phyloP scores from a whole-genome alignment of 768 basidiomycete genomes.

The Rhodotorula graminis region DNA sequence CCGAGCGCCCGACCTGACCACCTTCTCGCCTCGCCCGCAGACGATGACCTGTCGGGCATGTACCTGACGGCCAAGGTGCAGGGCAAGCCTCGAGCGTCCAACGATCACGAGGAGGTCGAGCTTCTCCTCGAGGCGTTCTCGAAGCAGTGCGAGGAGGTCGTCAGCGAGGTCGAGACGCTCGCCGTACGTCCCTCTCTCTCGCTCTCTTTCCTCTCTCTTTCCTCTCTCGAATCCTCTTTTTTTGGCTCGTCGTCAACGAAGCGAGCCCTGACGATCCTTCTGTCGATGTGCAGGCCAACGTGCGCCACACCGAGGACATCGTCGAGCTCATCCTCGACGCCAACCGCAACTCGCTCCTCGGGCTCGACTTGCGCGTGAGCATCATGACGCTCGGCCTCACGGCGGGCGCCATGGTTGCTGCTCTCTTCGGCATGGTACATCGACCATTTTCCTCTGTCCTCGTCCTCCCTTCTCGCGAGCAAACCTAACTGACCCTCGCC shows the following conservation, averaged over 20 bases:
- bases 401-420: slow-evolving; percentile 79
- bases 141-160: slow-evolving; percentile 55
- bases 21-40: slow-evolving; percentile 54
- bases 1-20: too few species aligned
- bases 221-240: background rate
- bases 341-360: slow-evolving; percentile 85
- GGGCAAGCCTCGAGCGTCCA: slow-evolving; percentile 56
- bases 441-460: background rate
- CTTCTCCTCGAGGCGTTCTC: slow-evolving; percentile 87
- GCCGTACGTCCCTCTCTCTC: slow-evolving; percentile 15
- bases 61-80: slow-evolving; percentile 82
- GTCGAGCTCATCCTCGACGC: slow-evolving; percentile 94
- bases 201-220: too few species aligned
- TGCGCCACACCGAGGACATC: slow-evolving; percentile 96
- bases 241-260: background rate
- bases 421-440: slow-evolving; percentile 79
- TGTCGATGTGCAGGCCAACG: slow-evolving; percentile 61
- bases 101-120: slow-evolving; percentile 90
- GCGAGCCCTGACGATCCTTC: background rate
- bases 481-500: background rate
- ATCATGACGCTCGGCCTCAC: slow-evolving; percentile 91
- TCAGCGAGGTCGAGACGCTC: slow-evolving; percentile 39
- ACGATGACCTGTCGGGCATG: slow-evolving; percentile 92
- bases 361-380: slow-evolving; percentile 88
- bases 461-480: background rate